Evolutionary conservation across 257 asterid genomes (phyloP), one percentile per base, ranked within the genome.

Genomic region (Rehmannia glutinosa): DNA sequence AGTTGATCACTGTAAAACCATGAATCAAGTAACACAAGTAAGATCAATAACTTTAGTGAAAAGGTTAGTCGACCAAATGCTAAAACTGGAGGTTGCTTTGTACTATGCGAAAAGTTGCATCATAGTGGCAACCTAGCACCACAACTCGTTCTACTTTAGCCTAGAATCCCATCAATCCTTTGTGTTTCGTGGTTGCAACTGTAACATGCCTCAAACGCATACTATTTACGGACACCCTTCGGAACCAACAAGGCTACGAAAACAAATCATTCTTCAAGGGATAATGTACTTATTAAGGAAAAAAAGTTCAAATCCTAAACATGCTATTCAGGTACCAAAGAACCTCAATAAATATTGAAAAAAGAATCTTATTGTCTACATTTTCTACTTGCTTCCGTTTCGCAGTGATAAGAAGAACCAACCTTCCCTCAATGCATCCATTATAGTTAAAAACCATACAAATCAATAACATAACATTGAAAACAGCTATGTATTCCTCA

Each of bases 1-100:
- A 94, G 85, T 56, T 79, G 64, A 91, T 75, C 70, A 86, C 99
- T 94, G 93, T 20, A 74, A 74, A 60, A 60, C 33, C 51, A 68
- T 57, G 76, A 52, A 64, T 33, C 17, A 64, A 41, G 24, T 0
- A 56, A 41, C 41, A 28, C n/a, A 39, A 41, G n/a, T 59, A 16
- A 62, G 71, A 76, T 35, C 20, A 57, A 57, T 17, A 17, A 23
- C 7, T 33, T 51, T 19, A 33, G 53, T 43, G 6, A 59, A 59
- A 49, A 59, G 38, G 28, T 20, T 39, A 13, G 53, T 28, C 45
- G 13, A 32, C 52, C 27, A 57, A 64, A 11, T 59, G 13, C 5
- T 10, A 50, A 55, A 9, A 19, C 24, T 27, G 17, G 51, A 1
- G 4, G 13, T 33, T 30, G 30, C 39, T 32, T 25, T 32, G 12